phyloP scores from a whole-genome alignment of 768 basidiomycete species.

The Dendrothele bispora region DNA sequence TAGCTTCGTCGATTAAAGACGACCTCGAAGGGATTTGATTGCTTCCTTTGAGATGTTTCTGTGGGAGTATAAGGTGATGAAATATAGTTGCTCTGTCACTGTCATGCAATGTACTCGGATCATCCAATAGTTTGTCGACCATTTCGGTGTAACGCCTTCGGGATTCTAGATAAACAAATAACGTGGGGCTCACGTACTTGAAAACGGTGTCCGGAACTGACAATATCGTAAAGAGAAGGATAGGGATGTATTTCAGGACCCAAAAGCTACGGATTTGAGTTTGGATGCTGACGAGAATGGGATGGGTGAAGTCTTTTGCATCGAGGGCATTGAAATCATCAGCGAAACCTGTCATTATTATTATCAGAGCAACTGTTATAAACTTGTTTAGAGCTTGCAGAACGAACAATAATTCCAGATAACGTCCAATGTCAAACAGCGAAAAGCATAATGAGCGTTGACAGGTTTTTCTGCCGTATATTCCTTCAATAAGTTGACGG shows the following conservation, averaged over 20 bases:
- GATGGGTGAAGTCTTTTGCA: slow-evolving; percentile 10
- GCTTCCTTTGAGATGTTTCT: too few species aligned
- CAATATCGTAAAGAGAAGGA: neutral
- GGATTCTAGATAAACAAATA: neutral
- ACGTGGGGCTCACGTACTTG: neutral
- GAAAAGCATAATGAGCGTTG: slow-evolving; percentile 14
- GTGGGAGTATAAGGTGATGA: slow-evolving; percentile 5
- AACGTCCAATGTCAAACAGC: slow-evolving; percentile 15
- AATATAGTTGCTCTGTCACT: slow-evolving; percentile 5
- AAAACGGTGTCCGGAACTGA: too few species aligned
- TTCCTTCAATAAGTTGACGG: neutral
- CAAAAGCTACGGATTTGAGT: neutral
- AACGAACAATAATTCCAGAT: slow-evolving; percentile 18
- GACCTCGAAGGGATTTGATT: neutral
- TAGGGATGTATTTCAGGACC: slow-evolving; percentile 5
- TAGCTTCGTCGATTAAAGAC: slow-evolving; percentile 4
- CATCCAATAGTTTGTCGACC: neutral
- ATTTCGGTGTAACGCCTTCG: too few species aligned
- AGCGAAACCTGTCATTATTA: too few species aligned
- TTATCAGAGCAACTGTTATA: too few species aligned
- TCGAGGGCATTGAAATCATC: slow-evolving; percentile 11
- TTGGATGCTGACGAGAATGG: slow-evolving; percentile 7
- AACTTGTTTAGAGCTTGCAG: too few species aligned
- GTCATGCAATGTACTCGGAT: neutral
- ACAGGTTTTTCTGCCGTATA: slow-evolving; percentile 2